phyloP scores from a whole-genome alignment of 257 asterid genomes.

The Solanum pimpinellifolium region DNA sequence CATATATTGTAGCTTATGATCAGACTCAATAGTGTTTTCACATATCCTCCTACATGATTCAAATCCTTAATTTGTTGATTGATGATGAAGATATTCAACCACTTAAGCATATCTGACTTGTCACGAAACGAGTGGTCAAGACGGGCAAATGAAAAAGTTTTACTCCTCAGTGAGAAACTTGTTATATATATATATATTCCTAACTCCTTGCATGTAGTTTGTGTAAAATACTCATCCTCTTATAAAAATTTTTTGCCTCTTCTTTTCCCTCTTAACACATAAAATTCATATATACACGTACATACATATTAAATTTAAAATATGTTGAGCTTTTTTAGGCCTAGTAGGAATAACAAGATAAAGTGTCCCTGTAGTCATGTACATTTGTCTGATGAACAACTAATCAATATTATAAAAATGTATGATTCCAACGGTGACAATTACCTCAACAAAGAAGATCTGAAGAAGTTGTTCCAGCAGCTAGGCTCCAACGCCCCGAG shows the following conservation, averaged over 20 bases:
- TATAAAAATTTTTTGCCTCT: neutral
- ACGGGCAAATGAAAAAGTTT: neutral
- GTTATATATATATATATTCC: neutral
- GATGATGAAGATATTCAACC: too few species aligned
- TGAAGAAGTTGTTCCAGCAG: neutral
- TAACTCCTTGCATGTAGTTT: neutral
- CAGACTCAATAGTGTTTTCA: too few species aligned
- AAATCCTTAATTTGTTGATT: too few species aligned
- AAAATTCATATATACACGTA: neutral
- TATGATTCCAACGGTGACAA: neutral
- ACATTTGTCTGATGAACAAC: neutral
- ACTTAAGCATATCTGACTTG: accelerated
- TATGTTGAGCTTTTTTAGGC: neutral
- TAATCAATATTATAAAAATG: neutral
- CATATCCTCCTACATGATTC: neutral
- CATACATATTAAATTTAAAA: neutral
- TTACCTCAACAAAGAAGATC: neutral
- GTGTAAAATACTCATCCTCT: neutral
- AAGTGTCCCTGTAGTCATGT: neutral
- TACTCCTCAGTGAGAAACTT: neutral
- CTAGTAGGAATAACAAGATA: neutral
- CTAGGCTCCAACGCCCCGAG: neutral
- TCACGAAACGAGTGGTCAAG: neutral
- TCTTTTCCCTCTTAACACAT: neutral
- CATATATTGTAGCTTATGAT: neutral